Evolutionary conservation across 148 eudicot genomes (phyloP), one percentile per base, ranked within the genome.

Genomic region (Vaccinium darrowii): DNA sequence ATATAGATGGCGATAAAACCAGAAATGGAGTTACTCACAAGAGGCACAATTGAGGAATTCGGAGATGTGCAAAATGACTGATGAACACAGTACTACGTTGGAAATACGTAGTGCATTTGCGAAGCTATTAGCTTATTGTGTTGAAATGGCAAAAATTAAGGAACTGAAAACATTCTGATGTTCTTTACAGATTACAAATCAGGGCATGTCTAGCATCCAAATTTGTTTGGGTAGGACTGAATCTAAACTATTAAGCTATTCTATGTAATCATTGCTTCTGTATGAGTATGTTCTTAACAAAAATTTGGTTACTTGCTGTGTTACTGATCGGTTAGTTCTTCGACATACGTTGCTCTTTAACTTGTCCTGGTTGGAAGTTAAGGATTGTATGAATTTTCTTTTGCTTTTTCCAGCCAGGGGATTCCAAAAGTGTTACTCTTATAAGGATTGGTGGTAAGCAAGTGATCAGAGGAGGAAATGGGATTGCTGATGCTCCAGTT

Each of bases 391-490:
- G 0, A 71, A 54, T 71, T 79, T 60, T 79, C 53, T 39, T 88
- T 87, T 78, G 49, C 83, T 86, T 90, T 81, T 81, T 56, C 81
- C 89, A 97, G 98, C 99, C 99, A 84, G 99, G 99, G 88, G 99
- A 97, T 86, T 87, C 91, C 50, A 97, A 91, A 92, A 89, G 88
- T 90, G 98, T 97, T 83, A 90, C 90, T 76, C 94, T 97, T 84
- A 93, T 97, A 87, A 86, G 88, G 62, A 97, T 97, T 90, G 95
- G 96, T 53, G 99, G 99, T 50, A 90, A 89, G 75, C 90, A 89
- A 86, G 84, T 91, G 75, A 97, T 97, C 76, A 90, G 91, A 88
- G 99, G 99, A 51, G 99, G 99, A 83, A 94, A 94, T 87, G 85
- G 84, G 81, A 90, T 97, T 91, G 95, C 86, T 87, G 96, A 94